A percentile compares a stretch with the other conserved stretches of the same genome.
Conservation (phyloP, 2,329 filamentous ascomycete genomes). For the Ceratocystis papillata region DNA sequence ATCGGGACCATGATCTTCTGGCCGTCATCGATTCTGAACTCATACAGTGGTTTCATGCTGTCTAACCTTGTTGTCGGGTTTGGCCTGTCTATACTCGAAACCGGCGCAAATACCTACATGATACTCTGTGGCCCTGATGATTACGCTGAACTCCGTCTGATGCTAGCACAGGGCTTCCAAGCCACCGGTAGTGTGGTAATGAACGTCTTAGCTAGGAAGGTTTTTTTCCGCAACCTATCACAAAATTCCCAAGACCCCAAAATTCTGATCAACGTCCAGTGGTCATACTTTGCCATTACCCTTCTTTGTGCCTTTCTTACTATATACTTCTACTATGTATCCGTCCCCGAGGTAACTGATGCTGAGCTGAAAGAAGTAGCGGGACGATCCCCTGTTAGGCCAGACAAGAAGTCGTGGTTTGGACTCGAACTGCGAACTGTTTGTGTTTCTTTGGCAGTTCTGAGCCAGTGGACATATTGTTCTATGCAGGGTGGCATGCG, state of each 20-base stretch:
- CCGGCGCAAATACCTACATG: conserved; percentile 66
- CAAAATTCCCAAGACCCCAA: conserved; percentile 41
- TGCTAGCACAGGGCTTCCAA: conserved; percentile 66
- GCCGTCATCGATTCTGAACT: conserved; percentile 64
- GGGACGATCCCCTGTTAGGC: conserved; percentile 40
- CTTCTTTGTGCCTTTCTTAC: conserved; percentile 61
- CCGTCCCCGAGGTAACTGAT: conserved; percentile 50
- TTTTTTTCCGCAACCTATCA: conserved; percentile 49
- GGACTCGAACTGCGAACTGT: conserved; percentile 46
- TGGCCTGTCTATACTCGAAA: conserved; percentile 66
- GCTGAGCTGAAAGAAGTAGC: conserved; percentile 43
- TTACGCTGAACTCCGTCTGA: conserved; percentile 63
- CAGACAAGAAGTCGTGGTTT: conserved; percentile 38
- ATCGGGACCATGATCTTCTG: conserved; percentile 75
- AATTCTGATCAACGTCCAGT: conserved; percentile 64
- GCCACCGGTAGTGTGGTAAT: conserved; percentile 64
- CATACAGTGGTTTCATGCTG: conserved; percentile 68
- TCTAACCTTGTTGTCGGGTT: conserved; percentile 65
- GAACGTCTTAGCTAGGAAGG: conserved; percentile 59
- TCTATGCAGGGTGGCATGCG: conserved; percentile 59
- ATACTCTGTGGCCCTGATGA: conserved; percentile 60
- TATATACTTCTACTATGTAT: conserved; percentile 58
- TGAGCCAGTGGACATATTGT: conserved; percentile 70
- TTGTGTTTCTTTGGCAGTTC: conserved; percentile 56
- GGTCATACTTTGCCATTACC: conserved; percentile 74